Base-by-base conservation (phyloP, 805 yeast species). In the Yarrowia keelungensis region DNA sequence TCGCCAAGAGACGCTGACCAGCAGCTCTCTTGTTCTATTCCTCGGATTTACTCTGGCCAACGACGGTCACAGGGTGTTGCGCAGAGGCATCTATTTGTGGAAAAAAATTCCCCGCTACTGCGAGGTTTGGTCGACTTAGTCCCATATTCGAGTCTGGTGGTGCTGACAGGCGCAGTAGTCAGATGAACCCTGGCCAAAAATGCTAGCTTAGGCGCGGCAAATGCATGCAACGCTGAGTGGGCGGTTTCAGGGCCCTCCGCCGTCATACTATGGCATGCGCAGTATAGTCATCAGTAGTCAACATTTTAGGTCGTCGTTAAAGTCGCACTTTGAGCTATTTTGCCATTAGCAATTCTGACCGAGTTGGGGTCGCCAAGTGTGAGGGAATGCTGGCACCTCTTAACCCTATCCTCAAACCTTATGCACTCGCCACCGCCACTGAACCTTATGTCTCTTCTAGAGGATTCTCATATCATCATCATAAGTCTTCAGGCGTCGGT, bases 1-100 rank as follows among this genome's bases (percentile, higher is more conserved):
- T n/a, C 41, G 56, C 56, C 56, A 50, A 50, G 56, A 50, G 26
- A 10, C 38, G 56, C 54, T 50, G 56, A 50, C 41, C 56, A 35
- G 22, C 16, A n/a, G 8, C 16, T 4, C 51, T 22, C 22, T 11
- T 11, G 14, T 49, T 8, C 15, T n/a, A 50, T n/a, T 50, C 3
- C 26, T 36, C 56, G 56, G 56, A 50, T 36, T 50, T 50, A 36
- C 26, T 2, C 35, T 47, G 8, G 36, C 10, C 51, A 26, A 2
- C 32, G 32, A 26, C 32, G 32, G 32, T 26, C 15, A 26, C 35
- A 50, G 41, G 16, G 15, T n/a, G 56, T 49, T 49, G 19, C 54
- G 15, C 42, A 11, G 3, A 12, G 16, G 35, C 26, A 35, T 42
- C 56, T 50, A n/a, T 10, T 15, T 15, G 39, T 7, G 15, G 5